These are phyloP conservation scores for Xylaria curta DNA, from an alignment of 495 filamentous ascomycete genomes.

Conservation along the genomic window DNA sequence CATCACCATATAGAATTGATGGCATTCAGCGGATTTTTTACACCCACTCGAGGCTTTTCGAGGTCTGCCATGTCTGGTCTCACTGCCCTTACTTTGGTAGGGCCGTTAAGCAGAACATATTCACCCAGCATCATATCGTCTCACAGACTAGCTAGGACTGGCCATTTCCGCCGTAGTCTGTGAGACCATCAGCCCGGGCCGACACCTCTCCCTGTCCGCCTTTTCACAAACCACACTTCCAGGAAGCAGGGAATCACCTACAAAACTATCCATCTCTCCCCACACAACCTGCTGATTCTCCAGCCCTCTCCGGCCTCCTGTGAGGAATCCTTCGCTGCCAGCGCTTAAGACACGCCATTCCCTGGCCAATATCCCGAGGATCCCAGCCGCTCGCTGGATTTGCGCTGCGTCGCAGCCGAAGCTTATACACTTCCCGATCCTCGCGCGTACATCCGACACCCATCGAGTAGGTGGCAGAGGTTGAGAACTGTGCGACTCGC, in stretches of 20 bases:
- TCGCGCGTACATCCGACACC: slow-evolving; percentile 74
- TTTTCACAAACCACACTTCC: slow-evolving; percentile 54
- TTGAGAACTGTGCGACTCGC: slow-evolving; percentile 8
- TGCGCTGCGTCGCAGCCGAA: slow-evolving; percentile 74
- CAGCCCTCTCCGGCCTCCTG: slow-evolving; percentile 68
- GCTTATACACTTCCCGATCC: slow-evolving; percentile 82
- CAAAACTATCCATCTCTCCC: slow-evolving; percentile 82
- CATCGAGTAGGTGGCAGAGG: slow-evolving; percentile 60
- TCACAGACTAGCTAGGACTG: neutral
- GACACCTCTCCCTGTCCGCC: slow-evolving; percentile 25
- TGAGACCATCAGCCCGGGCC: neutral
- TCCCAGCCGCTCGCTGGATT: slow-evolving; percentile 61
- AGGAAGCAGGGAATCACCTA: slow-evolving; percentile 41
- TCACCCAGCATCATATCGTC: neutral
- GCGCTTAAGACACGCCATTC: slow-evolving; percentile 83
- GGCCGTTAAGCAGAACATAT: neutral
- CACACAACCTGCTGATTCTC: slow-evolving; percentile 78
- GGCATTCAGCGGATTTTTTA: neutral
- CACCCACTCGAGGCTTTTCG: neutral
- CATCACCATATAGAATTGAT: too few relatives aligned
- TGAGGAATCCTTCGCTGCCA: slow-evolving; percentile 83
- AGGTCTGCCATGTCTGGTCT: neutral
- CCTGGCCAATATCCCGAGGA: slow-evolving; percentile 65
- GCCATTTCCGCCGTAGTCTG: neutral
- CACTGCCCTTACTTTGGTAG: neutral